Evolutionary conservation across 768 basidiomycete genomes (phyloP).

Genomic region (Naganishia onofrii): DNA sequence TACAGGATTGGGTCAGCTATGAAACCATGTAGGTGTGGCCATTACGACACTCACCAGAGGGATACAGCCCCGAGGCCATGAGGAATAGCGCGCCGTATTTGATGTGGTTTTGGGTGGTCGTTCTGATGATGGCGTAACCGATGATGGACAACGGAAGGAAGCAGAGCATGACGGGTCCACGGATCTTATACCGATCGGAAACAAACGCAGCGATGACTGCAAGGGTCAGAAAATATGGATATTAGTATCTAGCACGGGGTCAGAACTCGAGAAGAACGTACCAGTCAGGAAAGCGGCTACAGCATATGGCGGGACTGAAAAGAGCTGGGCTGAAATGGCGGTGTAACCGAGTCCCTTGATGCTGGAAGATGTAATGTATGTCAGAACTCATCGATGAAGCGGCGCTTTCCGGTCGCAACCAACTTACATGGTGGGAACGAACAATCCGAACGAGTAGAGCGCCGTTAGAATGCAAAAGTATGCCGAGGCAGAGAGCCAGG

Average conservation of each 20-base stretch:
- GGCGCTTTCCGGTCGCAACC: background rate
- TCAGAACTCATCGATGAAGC: background rate
- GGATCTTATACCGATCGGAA: constrained; percentile 37
- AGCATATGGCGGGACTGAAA: constrained; percentile 41
- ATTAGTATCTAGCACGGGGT: background rate
- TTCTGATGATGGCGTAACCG: constrained; percentile 38
- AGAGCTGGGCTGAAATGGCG: constrained; percentile 39
- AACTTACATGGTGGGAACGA: constrained; percentile 38
- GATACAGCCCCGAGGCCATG: constrained; percentile 40
- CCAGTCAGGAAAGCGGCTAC: constrained; percentile 37
- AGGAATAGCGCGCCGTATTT: constrained; percentile 42
- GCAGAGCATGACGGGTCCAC: constrained; percentile 41
- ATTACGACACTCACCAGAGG: constrained; percentile 29
- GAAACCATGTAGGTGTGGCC: background rate
- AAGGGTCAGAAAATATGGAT: background rate
- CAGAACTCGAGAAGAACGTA: background rate
- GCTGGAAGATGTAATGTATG: background rate
- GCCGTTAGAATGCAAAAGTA: constrained; percentile 41
- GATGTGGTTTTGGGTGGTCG: constrained; percentile 29
- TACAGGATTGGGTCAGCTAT: background rate
- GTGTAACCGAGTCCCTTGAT: constrained; percentile 39
- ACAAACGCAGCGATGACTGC: constrained; percentile 35
- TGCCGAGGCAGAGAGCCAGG: constrained; percentile 39
- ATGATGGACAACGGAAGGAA: constrained; percentile 42
- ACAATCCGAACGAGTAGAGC: constrained; percentile 40